Evolutionary conservation across 75 land plant genomes (phyloP), one percentile per base, ranked within the genome.

Genomic region (Azolla pinnata): DNA sequence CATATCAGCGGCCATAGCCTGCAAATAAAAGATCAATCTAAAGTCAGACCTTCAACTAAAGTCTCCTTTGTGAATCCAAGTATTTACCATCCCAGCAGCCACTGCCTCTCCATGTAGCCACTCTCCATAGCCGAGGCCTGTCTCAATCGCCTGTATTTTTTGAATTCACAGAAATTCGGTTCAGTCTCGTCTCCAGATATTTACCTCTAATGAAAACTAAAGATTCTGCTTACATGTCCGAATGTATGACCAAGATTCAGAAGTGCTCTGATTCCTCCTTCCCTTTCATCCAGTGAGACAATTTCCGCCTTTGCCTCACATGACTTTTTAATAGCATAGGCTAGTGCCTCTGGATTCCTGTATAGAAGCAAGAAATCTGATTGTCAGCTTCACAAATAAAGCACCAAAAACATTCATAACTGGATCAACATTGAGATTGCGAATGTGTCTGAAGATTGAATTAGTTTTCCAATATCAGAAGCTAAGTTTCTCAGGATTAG

Each of bases 101-200:
- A 93, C 85, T 33, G 98, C 96, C 61, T 93, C 96, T 49, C 98
- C 98, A 72, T 93, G 98, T 33, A 93, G 76, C 96, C 98, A 93
- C 47, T 77, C 65, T 20, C 98, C 98, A 75, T 93, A 93, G 16
- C 96, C 98, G 52, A 85, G 52, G 24, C 90, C 85, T 45, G 86
- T 75, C 65, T 93, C 98, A 18, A 93, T 93, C 12, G 96, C 98
- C 90, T 88, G 79, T 17, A 69, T n/a, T n/a, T n/a, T n/a, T n/a
- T n/a, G n/a, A n/a, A n/a, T n/a, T n/a, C n/a, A n/a, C n/a, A n/a
- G n/a, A n/a, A n/a, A n/a, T n/a, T n/a, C n/a, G n/a, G n/a, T n/a
- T n/a, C n/a, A n/a, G n/a, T n/a, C n/a, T n/a, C n/a, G n/a, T n/a
- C n/a, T n/a, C n/a, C n/a, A n/a, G n/a, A n/a, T n/a, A n/a, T n/a